Evolutionary conservation across 495 filamentous ascomycete species (phyloP), one percentile per base, ranked within the genome.

Genomic region (Hypoxylon intermedium): DNA sequence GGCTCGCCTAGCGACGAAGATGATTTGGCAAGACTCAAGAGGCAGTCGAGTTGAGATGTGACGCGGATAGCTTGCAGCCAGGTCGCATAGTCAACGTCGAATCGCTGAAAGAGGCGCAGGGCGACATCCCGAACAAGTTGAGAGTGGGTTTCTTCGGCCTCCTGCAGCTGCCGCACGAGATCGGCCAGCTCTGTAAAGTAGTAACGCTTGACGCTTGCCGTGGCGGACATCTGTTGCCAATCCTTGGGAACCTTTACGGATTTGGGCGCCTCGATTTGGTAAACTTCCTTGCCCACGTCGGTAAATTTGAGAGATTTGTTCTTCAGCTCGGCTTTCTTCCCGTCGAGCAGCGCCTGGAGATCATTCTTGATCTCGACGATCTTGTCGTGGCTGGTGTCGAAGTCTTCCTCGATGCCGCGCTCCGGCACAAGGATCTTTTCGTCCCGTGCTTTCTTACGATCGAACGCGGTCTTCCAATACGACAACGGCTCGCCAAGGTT

Each of bases 221-320:
- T 97, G 7, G 91, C 89, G 13, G 93, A 97, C 93, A 97, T 97
- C 72, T 97, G 94, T 65, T 90, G 85, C 95, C 95, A 99, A 60
- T 75, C 77, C 63, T 89, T 87, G 0, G 95, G 94, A 5, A 99
- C 83, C 70, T 93, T 96, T 69, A 92, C 81, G 37, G 91, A 88
- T 63, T 89, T 85, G 0, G 95, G 95, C 0, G 90, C 89, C 71
- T 99, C 95, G 2, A 99, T 83, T 72, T 97, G 92, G 70, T 96
- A 99, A 43, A 97, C 89, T 67, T 99, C 95, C 73, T 98, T 99
- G 20, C 95, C 95, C 28, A 92, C 90, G 69, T 98, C 90, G 21
- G 85, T 86, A 75, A 89, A 99, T 56, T 83, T 85, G 62, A 98
- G 87, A 1, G 90, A 86, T 56, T 76, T 82, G 63, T 75, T 81